A percentile compares a stretch with the other conserved stretches of the same genome.
Conservation (phyloP, 345 rosid genomes). For the Streptanthus diversifolius region DNA sequence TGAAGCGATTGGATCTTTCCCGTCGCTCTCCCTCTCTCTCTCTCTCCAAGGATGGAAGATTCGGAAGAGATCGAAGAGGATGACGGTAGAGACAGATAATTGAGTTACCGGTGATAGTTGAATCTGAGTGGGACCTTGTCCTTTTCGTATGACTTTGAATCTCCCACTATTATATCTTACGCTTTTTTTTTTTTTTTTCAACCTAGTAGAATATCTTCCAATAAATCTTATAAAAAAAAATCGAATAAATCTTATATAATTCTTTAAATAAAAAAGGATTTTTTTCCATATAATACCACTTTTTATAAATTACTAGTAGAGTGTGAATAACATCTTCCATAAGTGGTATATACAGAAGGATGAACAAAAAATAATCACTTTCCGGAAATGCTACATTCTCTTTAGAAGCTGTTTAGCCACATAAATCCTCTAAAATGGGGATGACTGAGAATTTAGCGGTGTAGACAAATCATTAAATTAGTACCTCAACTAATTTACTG, state of each 20-base stretch:
- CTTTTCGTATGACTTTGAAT: slow-evolving; percentile 14
- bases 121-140: slow-evolving; percentile 30
- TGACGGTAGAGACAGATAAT: not conserved
- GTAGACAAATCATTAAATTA: not conserved
- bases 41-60: slow-evolving; percentile 17
- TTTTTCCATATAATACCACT: not conserved
- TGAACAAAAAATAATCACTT: not conserved
- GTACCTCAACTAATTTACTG: not conserved
- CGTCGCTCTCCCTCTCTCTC: not conserved
- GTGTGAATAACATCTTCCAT: not conserved
- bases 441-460: not conserved
- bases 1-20: slow-evolving; percentile 1
- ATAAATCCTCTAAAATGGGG: not conserved
- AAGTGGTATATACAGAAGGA: not conserved
- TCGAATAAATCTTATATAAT: not conserved
- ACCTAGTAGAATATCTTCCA: too few species aligned
- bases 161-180: not conserved
- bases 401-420: not conserved
- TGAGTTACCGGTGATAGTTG: slow-evolving; percentile 26
- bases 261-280: not conserved
- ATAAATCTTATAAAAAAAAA: too few species aligned
- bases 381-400: not conserved
- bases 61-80: slow-evolving; percentile 21
- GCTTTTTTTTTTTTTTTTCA: not conserved
- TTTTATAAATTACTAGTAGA: not conserved